Evolutionary conservation across 2,329 filamentous ascomycete species (phyloP), one percentile per base, ranked within the genome.

Genomic region (Nannizziopsis arthrosporioides): DNA sequence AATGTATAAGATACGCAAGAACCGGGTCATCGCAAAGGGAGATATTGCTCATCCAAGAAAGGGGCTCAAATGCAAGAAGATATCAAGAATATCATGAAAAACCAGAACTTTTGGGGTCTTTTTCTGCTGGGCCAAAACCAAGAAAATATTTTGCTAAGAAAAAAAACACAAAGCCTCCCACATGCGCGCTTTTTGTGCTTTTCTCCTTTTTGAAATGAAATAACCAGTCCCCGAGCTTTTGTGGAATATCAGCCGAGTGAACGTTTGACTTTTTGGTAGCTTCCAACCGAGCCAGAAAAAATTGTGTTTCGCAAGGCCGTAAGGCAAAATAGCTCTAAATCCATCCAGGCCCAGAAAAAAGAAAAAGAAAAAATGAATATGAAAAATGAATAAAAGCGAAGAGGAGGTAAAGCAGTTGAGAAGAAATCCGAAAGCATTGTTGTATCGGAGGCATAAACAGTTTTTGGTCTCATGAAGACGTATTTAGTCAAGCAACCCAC

Each of bases 401-500:
- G 35, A 45, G 15, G 35, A n/a, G 36, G 31, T 35, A 15, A 22
- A 48, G 22, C 7, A 41, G 12, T 19, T 39, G 32, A 31, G 34
- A 34, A 18, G 17, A 34, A 32, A 41, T 30, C 22, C 22, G 22
- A 27, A 27, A 27, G 3, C 22, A 7, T 27, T 27, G 22, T 27
- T 27, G 22, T 7, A 27, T 27, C 22, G 7, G 22, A 27, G 22
- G 22, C 22, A 27, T n/a, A 27, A 27, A 27, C 22, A 27, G 22
- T 27, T 27, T n/a, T 11, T 39, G 27, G 37, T 5, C 41, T 7
- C 31, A 10, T 22, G 18, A 6, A 8, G 15, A 17, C 11, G 30
- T 36, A 7, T 14, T 44, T 49, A 57, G 32, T 53, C 55, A 17
- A 57, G 43, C 18, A 56, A 45, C 10, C 53, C 57, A 50, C 60